Conservation (phyloP, 768 basidiomycete genomes). For the Leucogyrophana mollusca region DNA sequence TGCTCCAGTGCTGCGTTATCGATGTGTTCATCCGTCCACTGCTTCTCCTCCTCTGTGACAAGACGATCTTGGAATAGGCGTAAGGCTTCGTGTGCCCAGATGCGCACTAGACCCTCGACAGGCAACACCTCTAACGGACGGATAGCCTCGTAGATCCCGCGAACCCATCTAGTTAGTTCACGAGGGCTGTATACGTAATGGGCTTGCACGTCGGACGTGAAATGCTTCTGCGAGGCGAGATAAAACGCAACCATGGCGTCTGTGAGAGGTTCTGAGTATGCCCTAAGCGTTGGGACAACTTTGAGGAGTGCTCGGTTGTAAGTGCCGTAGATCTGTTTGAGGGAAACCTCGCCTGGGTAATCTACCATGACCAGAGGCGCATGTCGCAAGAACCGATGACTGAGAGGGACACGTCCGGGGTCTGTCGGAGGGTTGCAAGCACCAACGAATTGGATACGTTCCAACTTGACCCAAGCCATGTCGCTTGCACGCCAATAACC, state of each 20-base stretch:
- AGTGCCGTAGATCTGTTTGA: slow-evolving; percentile 98
- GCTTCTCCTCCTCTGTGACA: slow-evolving; percentile 87
- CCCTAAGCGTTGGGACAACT: slow-evolving; percentile 89
- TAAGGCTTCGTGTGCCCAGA: slow-evolving; percentile 98
- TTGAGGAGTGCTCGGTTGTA: slow-evolving; percentile 96
- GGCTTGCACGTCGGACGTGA: slow-evolving; percentile 96
- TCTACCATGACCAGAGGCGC: slow-evolving; percentile 99
- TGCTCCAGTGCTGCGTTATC: slow-evolving; percentile 81
- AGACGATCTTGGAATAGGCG: slow-evolving; percentile 98
- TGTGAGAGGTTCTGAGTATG: slow-evolving; percentile 92
- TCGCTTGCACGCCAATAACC: slow-evolving; percentile 95
- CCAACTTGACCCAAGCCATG: slow-evolving; percentile 96
- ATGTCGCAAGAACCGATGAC: slow-evolving; percentile 95
- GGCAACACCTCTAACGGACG: slow-evolving; percentile 90
- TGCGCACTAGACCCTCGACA: slow-evolving; percentile 91
- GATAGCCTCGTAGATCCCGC: slow-evolving; percentile 97
- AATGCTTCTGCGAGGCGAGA: slow-evolving; percentile 87
- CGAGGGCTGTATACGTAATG: slow-evolving; percentile 99
- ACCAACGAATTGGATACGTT: slow-evolving; percentile 99
- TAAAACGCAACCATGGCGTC: slow-evolving; percentile 98
- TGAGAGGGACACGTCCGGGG: slow-evolving; percentile 97
- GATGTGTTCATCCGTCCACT: slow-evolving; percentile 94
- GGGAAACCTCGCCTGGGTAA: slow-evolving; percentile 94
- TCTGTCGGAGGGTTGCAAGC: slow-evolving; percentile 99
- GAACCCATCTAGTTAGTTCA: slow-evolving; percentile 96